Base-by-base conservation (phyloP, 495 filamentous ascomycete species). In the Tuber indicum region DNA sequence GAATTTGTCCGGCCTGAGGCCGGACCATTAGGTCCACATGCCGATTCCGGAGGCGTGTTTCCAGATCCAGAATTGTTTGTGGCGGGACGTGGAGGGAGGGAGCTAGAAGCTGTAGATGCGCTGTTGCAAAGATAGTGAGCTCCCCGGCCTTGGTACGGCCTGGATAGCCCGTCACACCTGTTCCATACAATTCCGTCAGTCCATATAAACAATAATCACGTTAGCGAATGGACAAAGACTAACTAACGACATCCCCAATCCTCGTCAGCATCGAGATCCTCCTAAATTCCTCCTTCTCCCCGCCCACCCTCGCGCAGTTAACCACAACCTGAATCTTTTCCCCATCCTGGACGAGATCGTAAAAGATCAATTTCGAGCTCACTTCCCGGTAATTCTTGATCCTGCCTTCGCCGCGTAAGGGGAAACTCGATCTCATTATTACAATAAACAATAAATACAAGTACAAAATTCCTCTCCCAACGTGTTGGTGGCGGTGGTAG, bases 11-110 rank as follows among this genome's bases (percentile, higher is more conserved):
- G 12, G 89, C 85, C 23, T 85, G 82, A 32, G 85, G 88, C 83
- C 94, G 91, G 43, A 93, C 89, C 32, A 97, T 87, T 81, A 97
- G 88, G 84, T 97, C 92, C 26, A 96, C 87, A 86, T 98, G 95
- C 52, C 88, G 92, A 87, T 86, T 89, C 79, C 88, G 89, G 77
- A 89, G 86, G 72, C 87, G 86, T 17, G 88, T 91, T 79, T 96
- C 91, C 69, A 88, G 87, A 80, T 93, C 89, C 23, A 86, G 83
- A 62, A 87, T 86, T 41, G 88, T 85, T 3, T 74, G 66, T 6
- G 96, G 96, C 23, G 97, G 84, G 76, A 89, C 89, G 77, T 94
- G 91, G 26, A 97, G 84, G 82, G 90, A 91, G 3, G 94, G 94
- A 42, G 92, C 89, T 32, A 98, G 86, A 3, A 97, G 85, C 74